A percentile compares a stretch with the other conserved stretches of the same genome.
Evolutionary conservation across 2,329 filamentous ascomycete species (phyloP).

Genomic region (Claviceps humidiphila): DNA sequence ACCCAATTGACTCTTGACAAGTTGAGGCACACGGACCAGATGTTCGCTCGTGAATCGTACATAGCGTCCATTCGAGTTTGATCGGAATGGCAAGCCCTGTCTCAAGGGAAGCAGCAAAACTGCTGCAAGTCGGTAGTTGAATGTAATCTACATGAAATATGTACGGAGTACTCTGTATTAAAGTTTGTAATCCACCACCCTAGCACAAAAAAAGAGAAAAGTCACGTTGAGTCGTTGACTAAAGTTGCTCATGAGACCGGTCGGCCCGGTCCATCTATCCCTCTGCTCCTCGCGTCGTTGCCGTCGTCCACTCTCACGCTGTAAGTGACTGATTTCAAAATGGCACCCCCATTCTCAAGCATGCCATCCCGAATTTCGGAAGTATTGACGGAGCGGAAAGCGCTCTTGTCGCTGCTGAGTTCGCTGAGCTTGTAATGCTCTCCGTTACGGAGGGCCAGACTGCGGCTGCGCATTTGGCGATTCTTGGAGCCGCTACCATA

Average conservation of each 20-base stretch:
- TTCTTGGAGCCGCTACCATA: slow-evolving; percentile 13
- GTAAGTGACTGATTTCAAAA: slow-evolving; percentile 30
- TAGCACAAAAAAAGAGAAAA: not conserved
- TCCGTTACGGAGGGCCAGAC: slow-evolving; percentile 12
- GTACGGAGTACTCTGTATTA: no score
- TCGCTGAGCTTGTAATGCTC: slow-evolving; percentile 26
- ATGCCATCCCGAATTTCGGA: slow-evolving; percentile 27
- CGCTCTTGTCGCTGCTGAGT: slow-evolving; percentile 19
- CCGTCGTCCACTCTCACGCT: slow-evolving; percentile 22
- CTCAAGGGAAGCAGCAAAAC: no score
- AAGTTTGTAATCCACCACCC: no score
- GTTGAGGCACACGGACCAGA: no score
- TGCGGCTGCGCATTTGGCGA: slow-evolving; percentile 9
- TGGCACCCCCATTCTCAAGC: slow-evolving; percentile 17
- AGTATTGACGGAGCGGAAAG: slow-evolving; percentile 14
- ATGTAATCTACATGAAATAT: no score
- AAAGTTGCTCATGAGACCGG: slow-evolving; percentile 5
- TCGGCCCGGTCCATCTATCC: not conserved
- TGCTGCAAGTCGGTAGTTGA: no score
- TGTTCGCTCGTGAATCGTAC: no score
- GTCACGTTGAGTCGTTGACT: not conserved
- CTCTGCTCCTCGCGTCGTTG: slow-evolving; percentile 7
- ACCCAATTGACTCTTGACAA: no score
- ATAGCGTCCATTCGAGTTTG: no score
- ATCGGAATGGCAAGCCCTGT: no score